Evolutionary conservation across 129 eudicot species (phyloP), one percentile per base, ranked within the genome.

Genomic region (Flaveria sonorensis): DNA sequence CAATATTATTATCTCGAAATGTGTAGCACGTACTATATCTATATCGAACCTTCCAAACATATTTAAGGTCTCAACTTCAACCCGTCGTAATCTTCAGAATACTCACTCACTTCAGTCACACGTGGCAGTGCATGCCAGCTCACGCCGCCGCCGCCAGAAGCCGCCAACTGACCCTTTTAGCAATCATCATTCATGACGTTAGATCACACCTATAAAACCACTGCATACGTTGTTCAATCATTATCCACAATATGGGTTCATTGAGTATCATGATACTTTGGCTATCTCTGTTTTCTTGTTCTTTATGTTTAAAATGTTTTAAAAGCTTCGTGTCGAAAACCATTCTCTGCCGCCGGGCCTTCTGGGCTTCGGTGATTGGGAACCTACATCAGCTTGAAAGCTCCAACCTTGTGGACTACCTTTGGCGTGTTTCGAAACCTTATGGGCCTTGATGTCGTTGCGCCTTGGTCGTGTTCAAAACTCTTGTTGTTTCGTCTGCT

Each of bases 371-470:
- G 1, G 14, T 86, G 3, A 83, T 86, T 12, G 89, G 89, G 21
- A 83, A 86, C 85, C 69, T 86, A 0, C 85, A 76, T 67, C 79
- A 76, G 47, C 73, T 83, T 10, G 70, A 82, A 2, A 16, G 53
- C 24, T 57, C 82, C 7, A 24, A 71, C 65, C 85, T 72, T 7
- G 36, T 77, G 0, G 63, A 61, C 80, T 16, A 71, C 53, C 63
- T 86, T 30, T 71, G 80, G 68, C 75, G 73, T 11, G 82, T 86
- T 28, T 83, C 86, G 3, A 75, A 79, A 72, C 48, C 4, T 6
- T 86, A 86, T 8, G 86, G 89, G 8, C 89, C 89, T 70, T 86
- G 24, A 78, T 86, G 80, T 78, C 80, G 1, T 47, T 86, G 16
- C 77, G 77, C n/a, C 82, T 86, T 15, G 89, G 86, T 42, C 18